Conservation (phyloP, 1,139 yeast genomes). For the Geotrichum bryndzae region DNA sequence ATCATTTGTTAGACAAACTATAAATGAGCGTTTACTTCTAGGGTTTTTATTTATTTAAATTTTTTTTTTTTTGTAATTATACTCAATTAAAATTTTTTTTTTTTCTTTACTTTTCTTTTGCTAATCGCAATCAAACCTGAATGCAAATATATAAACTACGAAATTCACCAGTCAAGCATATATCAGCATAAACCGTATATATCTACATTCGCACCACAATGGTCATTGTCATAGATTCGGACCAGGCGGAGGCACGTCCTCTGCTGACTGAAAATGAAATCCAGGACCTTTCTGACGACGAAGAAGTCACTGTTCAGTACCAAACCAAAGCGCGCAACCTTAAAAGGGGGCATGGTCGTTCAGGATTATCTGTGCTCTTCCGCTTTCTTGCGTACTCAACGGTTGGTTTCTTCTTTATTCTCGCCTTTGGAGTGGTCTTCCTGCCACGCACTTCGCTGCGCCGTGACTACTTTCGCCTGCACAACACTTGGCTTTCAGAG, state of each 20-base stretch:
- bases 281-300: neutral
- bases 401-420: slow-evolving; percentile 49
- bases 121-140: neutral
- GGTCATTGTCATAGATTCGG: neutral
- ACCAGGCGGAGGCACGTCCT: slow-evolving; percentile 3
- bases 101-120: too few relatives aligned
- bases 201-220: neutral
- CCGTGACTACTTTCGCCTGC: slow-evolving; percentile 74
- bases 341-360: slow-evolving; percentile 1
- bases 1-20: neutral
- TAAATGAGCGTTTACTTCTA: neutral
- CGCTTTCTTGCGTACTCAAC: slow-evolving; percentile 50
- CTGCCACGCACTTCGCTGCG: slow-evolving; percentile 81
- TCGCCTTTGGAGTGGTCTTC: slow-evolving; percentile 63
- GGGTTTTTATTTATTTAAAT: too few relatives aligned
- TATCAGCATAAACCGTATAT: neutral
- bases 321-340: neutral
- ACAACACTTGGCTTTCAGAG: slow-evolving; percentile 33
- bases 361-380: slow-evolving; percentile 4
- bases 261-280: slow-evolving; percentile 1
- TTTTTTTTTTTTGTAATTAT: too few relatives aligned
- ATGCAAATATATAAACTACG: neutral
- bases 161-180: neutral
- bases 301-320: neutral
- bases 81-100: too few relatives aligned